phyloP scores from a whole-genome alignment of 2,329 filamentous ascomycete genomes.

The Triangularia verruculosa region DNA sequence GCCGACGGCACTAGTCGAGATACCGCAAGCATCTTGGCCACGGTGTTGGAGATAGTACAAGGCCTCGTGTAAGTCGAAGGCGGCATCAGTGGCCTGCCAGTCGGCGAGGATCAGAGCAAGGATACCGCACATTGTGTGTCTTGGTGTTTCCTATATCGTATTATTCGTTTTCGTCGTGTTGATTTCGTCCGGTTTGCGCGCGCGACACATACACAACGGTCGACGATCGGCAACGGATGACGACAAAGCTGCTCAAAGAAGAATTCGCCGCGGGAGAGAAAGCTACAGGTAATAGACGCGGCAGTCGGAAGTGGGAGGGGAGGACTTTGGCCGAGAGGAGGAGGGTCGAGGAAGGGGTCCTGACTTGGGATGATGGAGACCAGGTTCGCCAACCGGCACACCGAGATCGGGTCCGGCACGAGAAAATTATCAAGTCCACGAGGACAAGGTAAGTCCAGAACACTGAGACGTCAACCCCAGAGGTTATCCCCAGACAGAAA shows the following conservation, averaged over 20 bases:
- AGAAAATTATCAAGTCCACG: background rate
- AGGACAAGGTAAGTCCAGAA: background rate
- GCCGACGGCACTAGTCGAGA: conserved; percentile 67
- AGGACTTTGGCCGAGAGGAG: background rate
- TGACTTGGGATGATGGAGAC: background rate
- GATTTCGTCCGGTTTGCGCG: background rate
- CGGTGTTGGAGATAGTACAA: conserved; percentile 69
- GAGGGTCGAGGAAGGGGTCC: background rate
- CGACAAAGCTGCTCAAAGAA: background rate
- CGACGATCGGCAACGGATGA: background rate
- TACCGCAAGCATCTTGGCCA: conserved; percentile 86
- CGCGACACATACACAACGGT: background rate
- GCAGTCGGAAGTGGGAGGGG: background rate
- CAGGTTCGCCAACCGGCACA: no score
- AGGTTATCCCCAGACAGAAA: conserved; percentile 1
- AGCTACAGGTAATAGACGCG: background rate
- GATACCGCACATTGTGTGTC: conserved; percentile 60
- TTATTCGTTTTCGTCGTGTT: background rate
- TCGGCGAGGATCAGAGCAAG: conserved; percentile 58
- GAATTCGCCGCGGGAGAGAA: background rate
- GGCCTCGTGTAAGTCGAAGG: conserved; percentile 66
- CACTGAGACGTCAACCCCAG: conserved; percentile 6
- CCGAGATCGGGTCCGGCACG: background rate
- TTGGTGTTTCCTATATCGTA: background rate
- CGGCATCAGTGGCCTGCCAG: conserved; percentile 43